Conservation (phyloP, 2,329 filamentous ascomycete genomes). For the Knoxdaviesia proteae region DNA sequence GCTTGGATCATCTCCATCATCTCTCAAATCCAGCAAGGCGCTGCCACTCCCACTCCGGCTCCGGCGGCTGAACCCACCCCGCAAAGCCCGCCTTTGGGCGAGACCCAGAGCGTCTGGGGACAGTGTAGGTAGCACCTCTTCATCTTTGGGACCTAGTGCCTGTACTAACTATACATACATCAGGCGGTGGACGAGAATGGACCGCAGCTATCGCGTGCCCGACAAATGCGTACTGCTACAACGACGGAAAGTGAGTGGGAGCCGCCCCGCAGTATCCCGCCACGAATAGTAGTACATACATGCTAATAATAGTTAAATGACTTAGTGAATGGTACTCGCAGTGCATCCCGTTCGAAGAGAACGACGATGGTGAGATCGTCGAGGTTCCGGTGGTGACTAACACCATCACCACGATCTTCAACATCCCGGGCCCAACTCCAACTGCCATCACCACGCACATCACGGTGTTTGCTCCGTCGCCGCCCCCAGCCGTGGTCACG, state of each 20-base stretch:
- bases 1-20: too few relatives aligned
- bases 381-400: slow-evolving; percentile 1
- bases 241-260: slow-evolving; percentile 3
- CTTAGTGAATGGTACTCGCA: slow-evolving; percentile 2
- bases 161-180: neutral
- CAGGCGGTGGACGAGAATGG: slow-evolving; percentile 2
- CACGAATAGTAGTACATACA: too few relatives aligned
- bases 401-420: slow-evolving; percentile 3
- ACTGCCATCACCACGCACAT: slow-evolving; percentile 3
- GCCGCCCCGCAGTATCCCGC: neutral
- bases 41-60: neutral
- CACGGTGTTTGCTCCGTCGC: slow-evolving; percentile 1
- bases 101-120: slow-evolving; percentile 2
- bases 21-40: too few relatives aligned
- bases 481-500: neutral
- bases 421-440: slow-evolving; percentile 3
- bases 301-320: too few relatives aligned
- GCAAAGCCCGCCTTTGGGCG: neutral
- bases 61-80: neutral
- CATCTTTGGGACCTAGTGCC: neutral
- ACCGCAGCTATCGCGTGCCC: slow-evolving; percentile 2
- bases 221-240: slow-evolving; percentile 1
- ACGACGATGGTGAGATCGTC: neutral
- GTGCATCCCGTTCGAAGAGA: neutral
- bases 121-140: slow-evolving; percentile 1